Evolutionary conservation across 805 yeast genomes (phyloP).

Genomic region (Peterozyma toletana): DNA sequence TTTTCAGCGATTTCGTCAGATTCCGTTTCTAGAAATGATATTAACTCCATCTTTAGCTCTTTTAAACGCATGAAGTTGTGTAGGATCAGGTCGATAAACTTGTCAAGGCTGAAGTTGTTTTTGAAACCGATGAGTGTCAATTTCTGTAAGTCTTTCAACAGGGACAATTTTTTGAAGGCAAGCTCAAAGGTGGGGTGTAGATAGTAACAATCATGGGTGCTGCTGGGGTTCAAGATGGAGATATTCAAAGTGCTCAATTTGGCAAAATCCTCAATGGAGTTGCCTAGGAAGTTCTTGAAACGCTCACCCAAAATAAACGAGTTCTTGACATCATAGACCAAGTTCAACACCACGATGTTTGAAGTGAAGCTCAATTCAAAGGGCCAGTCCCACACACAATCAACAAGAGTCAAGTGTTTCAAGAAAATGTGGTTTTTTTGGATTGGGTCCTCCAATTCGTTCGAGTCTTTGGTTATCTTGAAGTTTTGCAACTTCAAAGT

Average conservation of each 20-base stretch:
- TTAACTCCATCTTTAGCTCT: constrained; percentile 1
- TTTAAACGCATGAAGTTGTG: constrained; percentile 1
- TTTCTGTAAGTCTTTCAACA: constrained; percentile 2
- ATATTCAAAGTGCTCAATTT: background rate
- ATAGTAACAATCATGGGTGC: too few relatives aligned
- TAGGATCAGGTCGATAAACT: background rate
- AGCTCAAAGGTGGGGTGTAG: too few relatives aligned
- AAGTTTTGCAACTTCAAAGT: constrained; percentile 30
- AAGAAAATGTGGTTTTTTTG: constrained; percentile 15
- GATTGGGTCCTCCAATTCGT: constrained; percentile 31
- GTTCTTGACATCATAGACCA: constrained; percentile 17
- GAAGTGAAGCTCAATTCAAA: constrained; percentile 29
- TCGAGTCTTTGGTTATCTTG: constrained; percentile 16
- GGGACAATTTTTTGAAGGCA: too few relatives aligned
- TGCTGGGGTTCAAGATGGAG: too few relatives aligned
- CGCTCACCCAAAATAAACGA: constrained; percentile 28
- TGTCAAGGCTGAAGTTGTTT: constrained; percentile 6
- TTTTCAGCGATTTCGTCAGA: too few relatives aligned
- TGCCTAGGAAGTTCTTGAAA: constrained; percentile 20
- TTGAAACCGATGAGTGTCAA: constrained; percentile 5
- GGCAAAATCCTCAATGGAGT: constrained; percentile 1
- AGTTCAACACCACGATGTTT: constrained; percentile 15
- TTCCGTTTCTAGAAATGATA: background rate
- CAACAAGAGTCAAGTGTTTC: constrained; percentile 22
- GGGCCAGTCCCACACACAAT: constrained; percentile 56